Conservation (phyloP, 2,329 filamentous ascomycete genomes). For the Fusarium sp. region DNA sequence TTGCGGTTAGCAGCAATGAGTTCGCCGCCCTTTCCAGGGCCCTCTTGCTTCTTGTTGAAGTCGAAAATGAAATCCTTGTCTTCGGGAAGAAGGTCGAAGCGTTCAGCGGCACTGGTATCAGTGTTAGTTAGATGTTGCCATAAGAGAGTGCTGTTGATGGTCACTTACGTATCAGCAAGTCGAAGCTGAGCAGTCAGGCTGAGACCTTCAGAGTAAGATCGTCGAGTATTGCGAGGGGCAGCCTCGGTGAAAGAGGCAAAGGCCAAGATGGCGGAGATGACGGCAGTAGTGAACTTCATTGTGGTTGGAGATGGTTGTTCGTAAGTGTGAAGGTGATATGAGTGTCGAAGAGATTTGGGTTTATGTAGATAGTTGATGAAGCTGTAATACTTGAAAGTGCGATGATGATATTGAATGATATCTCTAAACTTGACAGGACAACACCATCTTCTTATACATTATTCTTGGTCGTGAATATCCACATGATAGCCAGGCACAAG, state of each 20-base stretch:
- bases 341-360: neutral
- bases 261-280: conserved; percentile 56
- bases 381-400: conserved; percentile 11
- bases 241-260: conserved; percentile 52
- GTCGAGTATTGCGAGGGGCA: conserved; percentile 40
- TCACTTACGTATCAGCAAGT: conserved; percentile 55
- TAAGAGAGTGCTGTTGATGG: neutral
- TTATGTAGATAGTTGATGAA: neutral
- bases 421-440: conserved; percentile 28
- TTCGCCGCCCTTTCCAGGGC: conserved; percentile 57
- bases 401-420: conserved; percentile 38
- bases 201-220: conserved; percentile 33
- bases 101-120: conserved; percentile 55
- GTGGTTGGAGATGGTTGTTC: conserved; percentile 50
- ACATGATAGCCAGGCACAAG: conserved; percentile 16
- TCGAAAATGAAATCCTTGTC: conserved; percentile 63
- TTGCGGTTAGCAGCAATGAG: conserved; percentile 66
- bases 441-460: conserved; percentile 43
- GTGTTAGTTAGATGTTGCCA: conserved; percentile 26
- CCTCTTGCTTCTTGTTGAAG: conserved; percentile 54
- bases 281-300: conserved; percentile 48
- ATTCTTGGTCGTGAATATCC: neutral
- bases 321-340: neutral
- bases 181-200: conserved; percentile 55
- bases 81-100: conserved; percentile 57